These are phyloP conservation scores for Rugosomyces carneus DNA, from an alignment of 1,284 basidiomycete species.

Conservation along the genomic window DNA sequence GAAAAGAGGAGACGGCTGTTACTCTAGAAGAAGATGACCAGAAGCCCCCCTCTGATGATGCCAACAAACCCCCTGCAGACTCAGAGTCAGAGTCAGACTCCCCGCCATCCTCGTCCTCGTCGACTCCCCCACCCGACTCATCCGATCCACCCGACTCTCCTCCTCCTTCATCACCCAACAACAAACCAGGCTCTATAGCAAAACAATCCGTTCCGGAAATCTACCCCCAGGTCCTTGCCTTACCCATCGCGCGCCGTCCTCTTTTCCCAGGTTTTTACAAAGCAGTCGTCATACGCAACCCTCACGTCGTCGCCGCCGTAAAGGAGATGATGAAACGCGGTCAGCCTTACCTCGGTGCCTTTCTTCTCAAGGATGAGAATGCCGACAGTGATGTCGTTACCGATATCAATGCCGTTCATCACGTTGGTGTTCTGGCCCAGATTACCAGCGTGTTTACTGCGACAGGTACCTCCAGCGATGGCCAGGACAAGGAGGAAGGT, in stretches of 20 bases:
- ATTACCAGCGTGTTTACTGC: constrained; percentile 93
- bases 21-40: constrained; percentile 14
- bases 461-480: constrained; percentile 39
- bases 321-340: constrained; percentile 96
- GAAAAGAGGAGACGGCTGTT: constrained; percentile 15
- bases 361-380: constrained; percentile 93
- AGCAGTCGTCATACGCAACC: constrained; percentile 88
- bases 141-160: constrained; percentile 11
- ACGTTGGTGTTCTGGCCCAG: constrained; percentile 95
- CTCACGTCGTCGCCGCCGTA: constrained; percentile 89
- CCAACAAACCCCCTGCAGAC: constrained; percentile 16
- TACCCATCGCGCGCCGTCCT: constrained; percentile 93
- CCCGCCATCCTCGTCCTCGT: constrained; percentile 18
- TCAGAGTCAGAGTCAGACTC: constrained; percentile 19
- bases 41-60: constrained; percentile 13
- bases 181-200: constrained; percentile 56
- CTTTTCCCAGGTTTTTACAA: constrained; percentile 99
- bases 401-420: constrained; percentile 83
- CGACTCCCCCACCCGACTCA: constrained; percentile 15
- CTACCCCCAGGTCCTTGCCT: constrained; percentile 92
- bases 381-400: constrained; percentile 92
- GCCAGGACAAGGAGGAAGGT: constrained; percentile 74
- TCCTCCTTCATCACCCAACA: constrained; percentile 18
- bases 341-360: constrained; percentile 97
- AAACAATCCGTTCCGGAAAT: constrained; percentile 81